Percentiles rank a stretch among this genome's conserved stretches.
These are phyloP conservation scores for Pichia sp. DNA, from an alignment of 1,139 yeast species.

Conservation along the genomic window DNA sequence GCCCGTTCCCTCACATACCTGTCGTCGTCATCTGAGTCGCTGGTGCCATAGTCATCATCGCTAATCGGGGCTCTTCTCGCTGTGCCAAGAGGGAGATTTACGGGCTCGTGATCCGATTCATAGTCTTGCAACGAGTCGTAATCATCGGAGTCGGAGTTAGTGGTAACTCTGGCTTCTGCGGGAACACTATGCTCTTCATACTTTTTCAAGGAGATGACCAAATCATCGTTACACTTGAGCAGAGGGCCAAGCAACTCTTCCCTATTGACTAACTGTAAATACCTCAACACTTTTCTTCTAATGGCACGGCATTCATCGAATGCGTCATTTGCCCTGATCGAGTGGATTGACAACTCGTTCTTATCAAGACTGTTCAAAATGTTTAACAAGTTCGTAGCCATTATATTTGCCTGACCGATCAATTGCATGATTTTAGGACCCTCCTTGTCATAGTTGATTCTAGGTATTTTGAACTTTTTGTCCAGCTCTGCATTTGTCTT, in stretches of 20 bases:
- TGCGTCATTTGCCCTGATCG: conserved; percentile 50
- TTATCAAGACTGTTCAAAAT: conserved; percentile 51
- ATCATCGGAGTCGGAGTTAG: conserved; percentile 33
- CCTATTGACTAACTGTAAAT: conserved; percentile 75
- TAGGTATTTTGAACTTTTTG: conserved; percentile 57
- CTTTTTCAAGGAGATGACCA: conserved; percentile 65
- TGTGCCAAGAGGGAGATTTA: not conserved
- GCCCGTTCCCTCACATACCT: conserved; percentile 8
- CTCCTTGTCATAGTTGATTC: conserved; percentile 64
- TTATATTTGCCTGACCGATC: conserved; percentile 73
- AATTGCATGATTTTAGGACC: conserved; percentile 65
- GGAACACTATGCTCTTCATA: conserved; percentile 61
- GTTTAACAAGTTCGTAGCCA: conserved; percentile 69
- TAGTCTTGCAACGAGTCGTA: conserved; percentile 34
- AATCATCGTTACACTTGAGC: conserved; percentile 83
- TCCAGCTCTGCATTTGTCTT: conserved; percentile 44
- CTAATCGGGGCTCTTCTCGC: conserved; percentile 25
- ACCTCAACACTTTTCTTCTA: conserved; percentile 72
- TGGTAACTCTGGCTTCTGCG: conserved; percentile 21
- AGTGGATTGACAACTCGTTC: conserved; percentile 57
- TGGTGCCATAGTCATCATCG: conserved; percentile 39
- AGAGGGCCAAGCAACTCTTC: conserved; percentile 85
- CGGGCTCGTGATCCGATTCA: conserved; percentile 31
- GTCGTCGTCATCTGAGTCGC: conserved; percentile 18
- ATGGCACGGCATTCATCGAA: conserved; percentile 74